Percentiles rank a stretch among this genome's conserved stretches.
phyloP scores from a whole-genome alignment of 306 rosid species.

The Trifolium pratense region DNA sequence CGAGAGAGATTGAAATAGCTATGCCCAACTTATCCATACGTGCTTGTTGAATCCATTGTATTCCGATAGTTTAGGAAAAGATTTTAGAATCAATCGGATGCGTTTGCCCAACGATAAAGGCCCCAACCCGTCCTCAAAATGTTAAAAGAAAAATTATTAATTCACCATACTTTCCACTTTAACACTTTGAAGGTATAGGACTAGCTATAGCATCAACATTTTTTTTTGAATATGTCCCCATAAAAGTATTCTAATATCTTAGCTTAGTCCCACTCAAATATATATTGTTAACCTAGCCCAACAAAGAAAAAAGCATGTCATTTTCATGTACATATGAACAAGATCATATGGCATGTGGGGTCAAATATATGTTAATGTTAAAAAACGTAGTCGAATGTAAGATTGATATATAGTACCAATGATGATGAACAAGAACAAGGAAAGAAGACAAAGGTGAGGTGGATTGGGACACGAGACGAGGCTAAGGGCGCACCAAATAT shows the following conservation, averaged over 20 bases:
- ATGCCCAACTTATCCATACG: too few relatives aligned
- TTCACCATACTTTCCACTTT: background rate
- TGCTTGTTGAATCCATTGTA: too few relatives aligned
- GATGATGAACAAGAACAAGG: constrained; percentile 19
- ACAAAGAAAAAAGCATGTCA: constrained; percentile 12
- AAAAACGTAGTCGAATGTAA: constrained; percentile 20
- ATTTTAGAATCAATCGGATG: too few relatives aligned
- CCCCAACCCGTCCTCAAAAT: background rate
- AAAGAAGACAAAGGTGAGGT: constrained; percentile 17
- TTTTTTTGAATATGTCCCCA: background rate
- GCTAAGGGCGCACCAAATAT: constrained; percentile 27
- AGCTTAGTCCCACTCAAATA: constrained; percentile 19
- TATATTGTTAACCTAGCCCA: background rate
- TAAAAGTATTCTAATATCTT: constrained; percentile 5
- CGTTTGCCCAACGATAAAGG: too few relatives aligned
- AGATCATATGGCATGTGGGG: constrained; percentile 10
- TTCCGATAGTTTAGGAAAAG: too few relatives aligned
- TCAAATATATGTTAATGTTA: constrained; percentile 18
- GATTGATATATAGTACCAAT: constrained; percentile 15
- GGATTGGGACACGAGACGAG: constrained; percentile 6
- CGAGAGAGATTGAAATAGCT: too few relatives aligned
- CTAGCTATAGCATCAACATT: constrained; percentile 1
- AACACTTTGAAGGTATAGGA: background rate
- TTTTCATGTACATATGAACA: background rate
- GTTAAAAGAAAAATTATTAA: background rate